Conservation (phyloP, 179 eudicot species). For the Dionaea muscipula region DNA sequence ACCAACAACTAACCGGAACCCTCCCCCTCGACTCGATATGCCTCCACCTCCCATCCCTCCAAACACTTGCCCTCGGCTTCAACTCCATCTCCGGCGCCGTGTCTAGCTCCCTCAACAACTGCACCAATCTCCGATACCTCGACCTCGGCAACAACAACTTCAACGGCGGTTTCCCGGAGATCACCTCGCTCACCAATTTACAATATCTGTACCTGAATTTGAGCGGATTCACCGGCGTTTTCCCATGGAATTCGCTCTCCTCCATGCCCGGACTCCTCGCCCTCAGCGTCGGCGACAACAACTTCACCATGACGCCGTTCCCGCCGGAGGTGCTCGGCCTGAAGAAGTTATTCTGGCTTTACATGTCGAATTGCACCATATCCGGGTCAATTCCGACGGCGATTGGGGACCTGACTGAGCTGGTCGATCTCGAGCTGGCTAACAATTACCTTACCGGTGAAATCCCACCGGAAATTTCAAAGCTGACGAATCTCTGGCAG, state of each 20-base stretch:
- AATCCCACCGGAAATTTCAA: constrained; percentile 43
- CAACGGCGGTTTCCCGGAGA: constrained; percentile 44
- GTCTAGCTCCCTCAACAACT: constrained; percentile 21
- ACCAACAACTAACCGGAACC: constrained; percentile 14
- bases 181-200: constrained; percentile 28
- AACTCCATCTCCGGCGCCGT: constrained; percentile 36
- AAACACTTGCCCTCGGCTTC: constrained; percentile 32
- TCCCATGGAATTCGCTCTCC: constrained; percentile 52
- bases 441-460: constrained; percentile 37
- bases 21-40: constrained; percentile 24
- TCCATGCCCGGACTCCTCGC: constrained; percentile 36
- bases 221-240: constrained; percentile 49
- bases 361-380: constrained; percentile 61
- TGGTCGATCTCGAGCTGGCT: constrained; percentile 41
- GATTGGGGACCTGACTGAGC: constrained; percentile 46
- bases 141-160: constrained; percentile 62
- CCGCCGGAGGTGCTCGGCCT: constrained; percentile 31
- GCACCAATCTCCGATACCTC: constrained; percentile 37
- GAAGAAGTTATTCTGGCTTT: constrained; percentile 26
- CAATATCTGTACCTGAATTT: constrained; percentile 33
- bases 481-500: constrained; percentile 47
- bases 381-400: constrained; percentile 46
- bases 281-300: constrained; percentile 63
- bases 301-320: constrained; percentile 33
- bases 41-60: constrained; percentile 18